Evolutionary conservation across 2,329 filamentous ascomycete genomes (phyloP), one percentile per base, ranked within the genome.

Genomic region (Huntiella moniliformis): DNA sequence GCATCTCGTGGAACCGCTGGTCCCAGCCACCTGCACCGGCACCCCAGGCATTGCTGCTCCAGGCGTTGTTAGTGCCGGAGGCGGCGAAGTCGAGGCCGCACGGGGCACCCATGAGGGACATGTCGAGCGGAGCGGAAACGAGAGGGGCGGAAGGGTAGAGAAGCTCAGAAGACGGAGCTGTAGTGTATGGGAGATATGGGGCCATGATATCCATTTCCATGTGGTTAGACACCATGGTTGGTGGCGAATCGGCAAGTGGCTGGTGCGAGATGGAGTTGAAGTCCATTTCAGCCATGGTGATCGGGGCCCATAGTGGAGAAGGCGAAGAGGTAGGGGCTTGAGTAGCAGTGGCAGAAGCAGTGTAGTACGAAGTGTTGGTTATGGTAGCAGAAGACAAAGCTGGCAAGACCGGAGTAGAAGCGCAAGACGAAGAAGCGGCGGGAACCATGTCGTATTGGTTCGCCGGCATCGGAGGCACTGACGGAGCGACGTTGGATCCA

Each of bases 91-190:
- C 51, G 49, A 86, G 75, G 55, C 85, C 84, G 63, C 88, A 96
- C 60, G 84, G 84, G 51, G 81, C 77, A 55, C 82, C 86, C 45
- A 95, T 70, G 42, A 86, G 82, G 39, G 94, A 71, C 37, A 78
- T 67, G 16, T 83, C 74, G 16, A 84, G 74, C 53, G 92, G 78
- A 42, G 83, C 75, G 16, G 82, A 75, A 38, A 77, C 74, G 49
- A 80, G 76, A 56, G 79, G 74, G 11, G 85, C 82, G 45, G 83
- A 75, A 64, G 78, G 82, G 70, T 86, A 93, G 67, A 79, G 93
- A 60, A 79, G 70, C 18, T 73, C 71, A 49, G 80, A 28, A 28
- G 22, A 28, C 22, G 22, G 10, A 28, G 22, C 77, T 16, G 81
- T 77, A 51, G 79, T 77, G 60, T 74, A 82, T 42, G 84, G 81